Evolutionary conservation across 805 yeast genomes (phyloP), one percentile per base, ranked within the genome.

Genomic region (Lipomyces sp.): DNA sequence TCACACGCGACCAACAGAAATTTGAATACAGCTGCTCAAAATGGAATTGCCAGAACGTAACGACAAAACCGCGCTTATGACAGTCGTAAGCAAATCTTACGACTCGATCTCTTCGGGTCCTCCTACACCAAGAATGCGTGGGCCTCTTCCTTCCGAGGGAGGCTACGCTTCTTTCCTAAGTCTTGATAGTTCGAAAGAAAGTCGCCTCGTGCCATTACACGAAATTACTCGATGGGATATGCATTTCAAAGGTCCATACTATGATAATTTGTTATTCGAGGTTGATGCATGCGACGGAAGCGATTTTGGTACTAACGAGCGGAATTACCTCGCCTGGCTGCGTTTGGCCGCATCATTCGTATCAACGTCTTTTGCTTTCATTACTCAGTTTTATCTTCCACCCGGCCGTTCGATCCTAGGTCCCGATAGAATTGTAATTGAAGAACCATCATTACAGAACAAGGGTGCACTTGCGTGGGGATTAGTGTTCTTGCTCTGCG

Each of bases 221-320:
- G 67, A 60, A 53, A 54, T 66, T 29, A 64, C 69, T 15, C 71
- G 59, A 6, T 68, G 71, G 71, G 70, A 68, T 30, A 45, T 64
- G 59, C 71, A 68, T 42, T 68, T 68, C 48, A 59, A 48, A 57
- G 33, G 51, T 1, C 71, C 71, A 33, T 59, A 59, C 18, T 68
- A 58, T 48, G 65, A 68, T 39, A 45, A 63, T 11, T 60, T 68
- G 64, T 57, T 68, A 50, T 45, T 42, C 33, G 51, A 59, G 50
- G 63, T 55, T 56, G 69, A 60, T 42, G 66, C 71, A 2, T 68
- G 71, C 59, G 71, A 68, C 53, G 71, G 71, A 2, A 63, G 71
- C 8, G 71, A 68, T 60, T 57, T 58, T 18, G 69, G 70, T 10
- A 67, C 67, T 35, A 68, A 68, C 45, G 71, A 68, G 62, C 66